Evolutionary conservation across 2,329 filamentous ascomycete species (phyloP), one percentile per base, ranked within the genome.

Genomic region (Phaeosphaeria sp.): DNA sequence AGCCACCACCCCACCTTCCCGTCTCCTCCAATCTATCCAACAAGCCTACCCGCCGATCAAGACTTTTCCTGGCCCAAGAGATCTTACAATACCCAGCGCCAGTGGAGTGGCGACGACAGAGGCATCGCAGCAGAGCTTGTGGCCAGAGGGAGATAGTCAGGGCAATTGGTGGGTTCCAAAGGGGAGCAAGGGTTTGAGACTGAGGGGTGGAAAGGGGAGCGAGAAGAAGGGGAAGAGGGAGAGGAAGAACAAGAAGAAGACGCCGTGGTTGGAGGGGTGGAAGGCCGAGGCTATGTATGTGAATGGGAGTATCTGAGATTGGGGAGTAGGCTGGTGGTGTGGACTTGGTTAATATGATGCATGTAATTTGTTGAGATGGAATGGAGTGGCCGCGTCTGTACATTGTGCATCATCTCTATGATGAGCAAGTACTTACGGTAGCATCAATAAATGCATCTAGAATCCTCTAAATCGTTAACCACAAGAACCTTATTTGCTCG

Each of bases 81-180:
- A 6, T 15, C 36, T 13, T 13, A 3, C 46, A 20, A n/a, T 13
- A 13, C 23, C 11, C 6, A 13, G 9, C 23, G n/a, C n/a, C 23
- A 7, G 30, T 33, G 1, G 5, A 49, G 46, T 18, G 23, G n/a
- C 23, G 5, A 23, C 46, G 1, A 36, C 27, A 15, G 27, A 21
- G 6, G 9, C 15, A 3, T 21, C 30, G 27, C 17, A 17, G 21
- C n/a, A 46, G 43, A 46, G 13, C 4, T 9, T 46, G 17, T 50
- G 52, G 52, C 46, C 52, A 6, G 23, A 33, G 23, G 27, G 46
- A 25, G 52, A 55, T 23, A 46, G 36, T 10, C 30, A 50, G 46
- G 46, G 46, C 4, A 50, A 50, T 23, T 50, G 23, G 46, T 20
- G 22, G 17, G 36, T 20, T 44, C 44, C n/a, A 6, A 33, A 20